phyloP scores from a whole-genome alignment of 768 basidiomycete species.

The Tricholoma saponaceum region DNA sequence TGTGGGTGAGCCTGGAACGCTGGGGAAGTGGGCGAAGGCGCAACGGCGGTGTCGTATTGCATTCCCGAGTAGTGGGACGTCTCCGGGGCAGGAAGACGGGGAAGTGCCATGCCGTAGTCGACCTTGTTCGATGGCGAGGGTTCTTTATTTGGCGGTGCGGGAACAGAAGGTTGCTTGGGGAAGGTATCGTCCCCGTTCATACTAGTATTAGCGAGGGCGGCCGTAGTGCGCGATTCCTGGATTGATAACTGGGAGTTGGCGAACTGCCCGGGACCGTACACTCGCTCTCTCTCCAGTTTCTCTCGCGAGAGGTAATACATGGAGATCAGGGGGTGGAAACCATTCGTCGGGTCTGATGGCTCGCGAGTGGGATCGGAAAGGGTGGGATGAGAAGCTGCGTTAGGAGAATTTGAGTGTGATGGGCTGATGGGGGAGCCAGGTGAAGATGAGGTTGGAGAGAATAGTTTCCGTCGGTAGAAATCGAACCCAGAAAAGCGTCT shows the following conservation, averaged over 20 bases:
- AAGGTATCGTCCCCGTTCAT: not conserved
- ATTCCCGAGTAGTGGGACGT: slow-evolving; percentile 77
- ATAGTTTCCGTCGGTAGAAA: slow-evolving; percentile 88
- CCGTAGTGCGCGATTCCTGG: slow-evolving; percentile 17
- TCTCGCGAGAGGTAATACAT: slow-evolving; percentile 97
- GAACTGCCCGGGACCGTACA: slow-evolving; percentile 93
- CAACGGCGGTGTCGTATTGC: slow-evolving; percentile 64
- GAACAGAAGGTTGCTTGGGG: slow-evolving; percentile 13
- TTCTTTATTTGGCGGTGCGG: slow-evolving; percentile 25
- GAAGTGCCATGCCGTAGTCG: slow-evolving; percentile 81
- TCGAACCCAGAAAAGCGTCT: slow-evolving; percentile 96
- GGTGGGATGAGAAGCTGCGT: slow-evolving; percentile 45
- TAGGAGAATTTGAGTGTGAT: slow-evolving; percentile 59
- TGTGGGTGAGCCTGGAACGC: slow-evolving; percentile 53
- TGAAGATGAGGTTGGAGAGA: slow-evolving; percentile 55
- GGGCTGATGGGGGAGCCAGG: slow-evolving; percentile 38
- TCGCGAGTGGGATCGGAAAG: slow-evolving; percentile 46
- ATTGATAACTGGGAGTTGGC: slow-evolving; percentile 85
- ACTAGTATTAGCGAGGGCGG: slow-evolving; percentile 1
- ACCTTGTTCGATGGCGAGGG: slow-evolving; percentile 35
- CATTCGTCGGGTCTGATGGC: slow-evolving; percentile 78
- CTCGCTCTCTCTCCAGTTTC: slow-evolving; percentile 90
- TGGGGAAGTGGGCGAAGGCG: slow-evolving; percentile 58
- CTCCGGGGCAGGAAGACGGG: slow-evolving; percentile 76
- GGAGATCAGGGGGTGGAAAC: slow-evolving; percentile 92